phyloP scores from a whole-genome alignment of 495 filamentous ascomycete genomes.

The Echria macrotheca region DNA sequence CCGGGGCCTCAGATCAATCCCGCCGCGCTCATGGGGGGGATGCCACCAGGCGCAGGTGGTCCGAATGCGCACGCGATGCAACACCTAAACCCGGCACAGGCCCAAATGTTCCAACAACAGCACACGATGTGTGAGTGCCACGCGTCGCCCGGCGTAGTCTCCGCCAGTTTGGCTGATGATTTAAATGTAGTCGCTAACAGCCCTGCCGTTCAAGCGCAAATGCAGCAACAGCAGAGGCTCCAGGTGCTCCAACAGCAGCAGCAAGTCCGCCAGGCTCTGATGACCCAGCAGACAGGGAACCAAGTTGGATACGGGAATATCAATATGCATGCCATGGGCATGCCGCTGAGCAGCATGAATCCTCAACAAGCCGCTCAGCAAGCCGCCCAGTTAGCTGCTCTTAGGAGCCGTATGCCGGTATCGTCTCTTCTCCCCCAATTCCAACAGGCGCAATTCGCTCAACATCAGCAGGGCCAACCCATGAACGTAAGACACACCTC shows the following conservation, averaged over 20 bases:
- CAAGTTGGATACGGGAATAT: constrained; percentile 36
- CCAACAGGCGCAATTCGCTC: constrained; percentile 42
- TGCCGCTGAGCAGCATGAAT: constrained; percentile 47
- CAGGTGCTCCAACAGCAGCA: constrained; percentile 41
- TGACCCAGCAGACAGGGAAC: constrained; percentile 29
- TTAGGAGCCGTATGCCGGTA: constrained; percentile 30
- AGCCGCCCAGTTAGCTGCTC: constrained; percentile 19
- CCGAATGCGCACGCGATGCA: constrained; percentile 75
- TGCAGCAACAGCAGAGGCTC: constrained; percentile 36
- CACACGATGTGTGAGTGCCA: constrained; percentile 33
- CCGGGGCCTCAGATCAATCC: constrained; percentile 77
- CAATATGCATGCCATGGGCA: constrained; percentile 54
- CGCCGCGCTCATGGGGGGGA: constrained; percentile 68
- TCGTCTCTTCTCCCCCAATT: constrained; percentile 39
- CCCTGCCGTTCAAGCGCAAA: constrained; percentile 50
- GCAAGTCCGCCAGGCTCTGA: constrained; percentile 40
- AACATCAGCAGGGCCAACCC: constrained; percentile 38
- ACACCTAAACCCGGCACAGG: constrained; percentile 67
- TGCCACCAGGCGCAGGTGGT: constrained; percentile 65
- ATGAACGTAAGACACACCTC: constrained; percentile 34
- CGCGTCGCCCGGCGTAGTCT: no score
- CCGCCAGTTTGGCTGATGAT: no score
- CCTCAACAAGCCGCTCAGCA: constrained; percentile 17
- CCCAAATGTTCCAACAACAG: constrained; percentile 58
- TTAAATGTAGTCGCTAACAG: no score